Evolutionary conservation across 257 asterid species (phyloP), one percentile per base, ranked within the genome.

Genomic region (Solanum megistacrolobum): DNA sequence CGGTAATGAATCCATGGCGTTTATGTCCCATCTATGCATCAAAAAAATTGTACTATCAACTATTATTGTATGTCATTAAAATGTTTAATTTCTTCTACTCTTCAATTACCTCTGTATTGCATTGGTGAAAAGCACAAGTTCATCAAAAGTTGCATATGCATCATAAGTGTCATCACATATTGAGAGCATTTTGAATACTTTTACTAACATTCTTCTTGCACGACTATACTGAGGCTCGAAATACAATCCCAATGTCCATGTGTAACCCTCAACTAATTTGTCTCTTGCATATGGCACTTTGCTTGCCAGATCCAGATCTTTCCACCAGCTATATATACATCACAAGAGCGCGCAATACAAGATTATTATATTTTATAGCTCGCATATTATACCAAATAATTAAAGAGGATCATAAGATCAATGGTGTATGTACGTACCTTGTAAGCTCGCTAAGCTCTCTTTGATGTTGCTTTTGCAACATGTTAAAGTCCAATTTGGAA

Each of bases 311-410:
- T 89, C 92, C 11, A 92, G 35, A 23, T 18, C 74, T 58, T 90
- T 90, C 94, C 94, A 90, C 93, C 94, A 92, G 79, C 94, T 90
- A 43, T 4, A 23, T 23, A 21, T 29, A 75, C 20, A 48, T 48
- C 60, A 48, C 1, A 48, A 48, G 21, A 52, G 60, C 9, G 4
- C 2, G 1, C 25, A 32, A 27, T 66, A 12, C 73, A 66, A 25
- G 9, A 66, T 25, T 66, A 12, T 52, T 66, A 66, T 27, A 66
- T 66, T 66, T 66, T 27, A 25, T 60, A 1, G 66, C 25, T 20
- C 66, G 12, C 12, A 12, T 58, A 58, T 18, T 16, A 52, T 52
- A 52, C 4, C 23, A 52, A 6, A 2, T 52, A 6, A 52, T 52
- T 52, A 52, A 52, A 52, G 12, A 60, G 27, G 68, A 8, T 0